Base-by-base conservation (phyloP, 192 early-diverging fungal genomes). In the Mortierella antarctica region DNA sequence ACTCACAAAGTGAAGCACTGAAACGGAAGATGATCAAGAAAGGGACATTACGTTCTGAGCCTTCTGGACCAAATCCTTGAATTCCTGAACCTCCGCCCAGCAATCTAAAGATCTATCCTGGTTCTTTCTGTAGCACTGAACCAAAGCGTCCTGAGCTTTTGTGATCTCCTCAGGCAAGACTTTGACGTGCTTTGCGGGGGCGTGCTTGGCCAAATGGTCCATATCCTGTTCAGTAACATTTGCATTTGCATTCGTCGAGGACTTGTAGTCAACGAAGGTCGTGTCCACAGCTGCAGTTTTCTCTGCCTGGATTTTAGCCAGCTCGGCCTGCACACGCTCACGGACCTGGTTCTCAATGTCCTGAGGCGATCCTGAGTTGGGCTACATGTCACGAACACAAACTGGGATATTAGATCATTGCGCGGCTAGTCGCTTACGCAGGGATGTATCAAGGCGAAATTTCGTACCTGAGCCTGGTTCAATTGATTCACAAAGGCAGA, bases 1-100 rank as follows among this genome's bases (percentile, higher is more conserved):
- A 59, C 47, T 11, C 5, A 50, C 10, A 20, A 21, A 11, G 13
- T 18, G 18, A 20, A 44, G 14, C 7, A 46, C 40, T 10, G 39
- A 18, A 21, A 5, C 8, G 6, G 4, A 31, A 47, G 45, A 72
- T 7, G 56, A 71, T 20, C 62, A 55, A 39, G 49, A 40, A 64
- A 46, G 11, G 23, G 41, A 41, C 6, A 44, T 70, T 72, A 80
- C 77, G 50, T 80, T 80, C 51, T 80, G 77, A 23, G 77, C 77
- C 70, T 80, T 80, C 48, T 80, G 77, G 13, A 80, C 77, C 20
- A 80, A 51, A 6, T 66, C 71, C 64, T 91, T 91, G 58, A 91
- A 77, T 62, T 86, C 86, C 71, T 88, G 86, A 21, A 91, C 87
- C 78, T 91, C 90, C 21, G 79, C 83, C 90, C 90, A 91, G 82